Evolutionary conservation across 371 early-diverging fungal genomes (phyloP).

Genomic region (Mucor ambiguus): DNA sequence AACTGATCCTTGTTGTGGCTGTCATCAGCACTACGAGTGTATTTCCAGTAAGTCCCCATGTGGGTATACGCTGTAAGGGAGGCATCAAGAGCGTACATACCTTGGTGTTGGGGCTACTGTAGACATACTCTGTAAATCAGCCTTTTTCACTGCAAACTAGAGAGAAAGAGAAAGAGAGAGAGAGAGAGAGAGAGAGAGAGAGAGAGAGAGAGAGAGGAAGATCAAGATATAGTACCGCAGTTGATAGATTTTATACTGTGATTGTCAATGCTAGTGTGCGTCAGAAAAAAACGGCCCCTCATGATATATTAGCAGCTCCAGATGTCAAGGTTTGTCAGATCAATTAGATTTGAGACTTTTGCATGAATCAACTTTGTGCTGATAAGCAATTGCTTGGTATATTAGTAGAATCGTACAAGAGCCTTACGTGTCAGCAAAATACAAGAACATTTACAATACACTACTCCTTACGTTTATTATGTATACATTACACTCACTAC

Average conservation of each 20-base stretch:
- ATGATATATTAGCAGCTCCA: not conserved
- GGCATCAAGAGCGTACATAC: not conserved
- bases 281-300: not conserved
- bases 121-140: not conserved
- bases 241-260: not conserved
- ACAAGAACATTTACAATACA: no score
- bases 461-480: no score
- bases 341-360: not conserved
- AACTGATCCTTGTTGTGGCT: not conserved
- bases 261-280: not conserved
- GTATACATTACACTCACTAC: not conserved
- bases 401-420: no score
- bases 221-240: no score
- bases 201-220: no score
- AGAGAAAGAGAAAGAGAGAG: no score
- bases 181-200: no score
- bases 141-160: no score
- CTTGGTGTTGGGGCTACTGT: not conserved
- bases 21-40: not conserved
- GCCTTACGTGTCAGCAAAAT: no score
- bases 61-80: not conserved
- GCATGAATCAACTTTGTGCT: not conserved
- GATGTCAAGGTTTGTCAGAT: not conserved
- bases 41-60: not conserved
- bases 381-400: no score